Base-by-base conservation (phyloP, 2,329 filamentous ascomycete genomes). In the Aureobasidium sp. region DNA sequence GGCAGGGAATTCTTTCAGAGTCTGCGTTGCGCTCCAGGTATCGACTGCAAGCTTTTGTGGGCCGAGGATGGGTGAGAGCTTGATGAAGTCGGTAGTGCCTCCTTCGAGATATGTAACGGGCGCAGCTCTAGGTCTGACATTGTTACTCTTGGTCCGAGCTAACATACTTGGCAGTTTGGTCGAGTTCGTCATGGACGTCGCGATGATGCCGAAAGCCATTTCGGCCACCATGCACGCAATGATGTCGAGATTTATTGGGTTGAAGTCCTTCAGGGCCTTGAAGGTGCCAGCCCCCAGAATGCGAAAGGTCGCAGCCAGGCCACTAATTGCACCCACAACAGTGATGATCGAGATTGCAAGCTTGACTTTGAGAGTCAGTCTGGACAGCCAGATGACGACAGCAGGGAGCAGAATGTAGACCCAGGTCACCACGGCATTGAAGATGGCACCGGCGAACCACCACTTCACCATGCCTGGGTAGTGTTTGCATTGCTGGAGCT, bases 291-390 rank as follows among this genome's bases (percentile, higher is more conserved):
- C 5, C 15, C 63, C 56, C 29, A 71, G 64, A 41, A 70, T 63
- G 14, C 69, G 67, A 4, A 70, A 64, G 47, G 69, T 47, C 22
- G 68, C 67, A 25, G 68, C 64, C 15, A 67, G 63, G 39, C 67
- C 68, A 20, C 66, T 67, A n/a, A 66, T 42, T 37, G 63, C 66
- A 12, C 74, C 78, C 12, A 79, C 68, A 1, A 71, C 68, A 47
- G 79, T 70, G 56, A 80, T 70, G 5, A 75, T 62, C 15, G 71
- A 69, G 0, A 78, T 74, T 0, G 75, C 76, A 20, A 75, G 45
- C 64, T 78, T 79, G 49, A 76, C 73, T 14, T 70, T 70, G 17
- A 64, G 65, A 27, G 74, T 74, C 67, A 80, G 75, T 49, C 76
- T 71, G 11, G 76, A 70, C 22, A 74, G 72, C 67, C 72, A 74